Conservation (phyloP, 352 stramenopile genomes). For the Globisporangium apiculatum region DNA sequence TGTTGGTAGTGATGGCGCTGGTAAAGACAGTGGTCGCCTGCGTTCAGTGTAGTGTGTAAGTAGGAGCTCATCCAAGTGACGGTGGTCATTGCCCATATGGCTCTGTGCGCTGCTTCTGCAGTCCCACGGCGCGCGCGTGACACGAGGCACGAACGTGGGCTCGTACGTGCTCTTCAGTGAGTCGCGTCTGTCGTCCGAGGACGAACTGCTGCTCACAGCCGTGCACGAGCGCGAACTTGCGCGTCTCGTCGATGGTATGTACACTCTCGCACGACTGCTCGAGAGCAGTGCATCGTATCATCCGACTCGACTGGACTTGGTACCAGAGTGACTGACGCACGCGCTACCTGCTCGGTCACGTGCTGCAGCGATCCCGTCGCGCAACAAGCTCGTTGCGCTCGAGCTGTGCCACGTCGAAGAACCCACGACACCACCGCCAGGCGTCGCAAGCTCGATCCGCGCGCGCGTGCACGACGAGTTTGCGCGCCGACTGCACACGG, state of each 20-base stretch:
- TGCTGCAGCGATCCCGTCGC: constrained; percentile 47
- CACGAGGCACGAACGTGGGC: constrained; percentile 40
- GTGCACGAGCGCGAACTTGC: constrained; percentile 58
- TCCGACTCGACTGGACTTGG: too few species aligned
- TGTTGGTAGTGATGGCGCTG: too few species aligned
- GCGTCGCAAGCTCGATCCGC: constrained; percentile 31
- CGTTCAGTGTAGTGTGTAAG: too few species aligned
- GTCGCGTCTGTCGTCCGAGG: constrained; percentile 53
- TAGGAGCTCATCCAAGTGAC: too few species aligned
- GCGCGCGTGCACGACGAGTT: constrained; percentile 42
- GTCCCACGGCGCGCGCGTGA: constrained; percentile 63
- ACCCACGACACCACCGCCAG: constrained; percentile 27
- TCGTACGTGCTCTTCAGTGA: constrained; percentile 73
- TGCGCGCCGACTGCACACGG: constrained; percentile 19
- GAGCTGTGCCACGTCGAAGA: constrained; percentile 61
- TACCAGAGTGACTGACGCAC: neutral
- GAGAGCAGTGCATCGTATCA: too few species aligned
- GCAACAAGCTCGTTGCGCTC: constrained; percentile 57
- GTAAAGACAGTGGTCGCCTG: neutral
- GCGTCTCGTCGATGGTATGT: constrained; percentile 45
- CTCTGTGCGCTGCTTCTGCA: constrained; percentile 11
- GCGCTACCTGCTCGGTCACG: neutral
- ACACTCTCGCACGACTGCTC: too few species aligned
- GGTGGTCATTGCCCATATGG: too few species aligned
- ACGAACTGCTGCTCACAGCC: constrained; percentile 59